Evolutionary conservation across 805 yeast species (phyloP), one percentile per base, ranked within the genome.

Genomic region (Komagataella ulmi): DNA sequence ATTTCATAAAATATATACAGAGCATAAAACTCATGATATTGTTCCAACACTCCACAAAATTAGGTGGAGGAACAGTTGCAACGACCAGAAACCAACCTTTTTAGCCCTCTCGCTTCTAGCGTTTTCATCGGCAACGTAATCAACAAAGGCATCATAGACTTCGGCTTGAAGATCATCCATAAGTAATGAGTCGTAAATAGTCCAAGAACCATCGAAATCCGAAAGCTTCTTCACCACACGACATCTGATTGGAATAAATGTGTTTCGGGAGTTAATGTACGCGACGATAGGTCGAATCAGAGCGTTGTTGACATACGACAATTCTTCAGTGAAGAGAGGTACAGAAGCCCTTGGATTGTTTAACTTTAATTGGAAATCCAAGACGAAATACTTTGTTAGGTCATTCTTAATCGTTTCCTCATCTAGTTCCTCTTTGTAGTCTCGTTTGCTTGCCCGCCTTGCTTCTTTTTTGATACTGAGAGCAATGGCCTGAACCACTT

Each of bases 191-290:
- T 93, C 99, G 65, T 89, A 93, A 2, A 88, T 74, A 1, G 99
- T 91, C 99, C 99, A 93, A 6, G 96, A 80, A 0, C 99, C 99
- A 59, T 87, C 89, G 64, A 93, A 93, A 61, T 93, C 99, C 24
- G 73, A 70, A 19, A 89, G 67, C 47, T 79, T 76, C 62, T 93
- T 93, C 40, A 84, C 83, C 7, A 93, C 81, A 3, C 88, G 79
- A 61, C 96, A 88, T 54, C 81, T 75, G 53, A 91, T 81, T 47
- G 96, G 97, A 54, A 93, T 90, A 60, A 83, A 86, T 0, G 98
- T 88, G 60, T 87, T 86, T 54, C 86, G 77, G 44, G 93, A 85
- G 63, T 93, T 93, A 63, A 93, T 91, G 65, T 91, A 93, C 1
- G 90, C 97, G 21, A 93, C 96, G 62, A 93, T 90, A 0, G 99